phyloP scores from a whole-genome alignment of 352 stramenopile genomes.

The Blastocystis sp. region DNA sequence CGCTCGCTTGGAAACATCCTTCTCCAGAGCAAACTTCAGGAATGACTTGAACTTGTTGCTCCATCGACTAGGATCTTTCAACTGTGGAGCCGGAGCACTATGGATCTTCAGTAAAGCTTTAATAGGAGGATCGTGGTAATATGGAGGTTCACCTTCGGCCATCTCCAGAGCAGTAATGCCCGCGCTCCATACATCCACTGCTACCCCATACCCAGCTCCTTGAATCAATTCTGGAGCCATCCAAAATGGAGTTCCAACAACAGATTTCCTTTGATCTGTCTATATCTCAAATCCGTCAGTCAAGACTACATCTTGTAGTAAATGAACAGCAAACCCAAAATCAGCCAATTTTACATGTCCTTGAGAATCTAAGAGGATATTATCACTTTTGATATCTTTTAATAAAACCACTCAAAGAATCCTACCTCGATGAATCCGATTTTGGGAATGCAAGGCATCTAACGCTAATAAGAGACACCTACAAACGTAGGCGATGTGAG shows the following conservation, averaged over 20 bases:
- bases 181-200: constrained; percentile 82
- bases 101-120: constrained; percentile 75
- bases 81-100: constrained; percentile 78
- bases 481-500: constrained; percentile 75
- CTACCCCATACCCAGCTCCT: constrained; percentile 84
- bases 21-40: constrained; percentile 79
- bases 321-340: constrained; percentile 75
- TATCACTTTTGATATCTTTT: constrained; percentile 77
- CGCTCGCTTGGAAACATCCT: constrained; percentile 72
- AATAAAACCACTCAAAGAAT: constrained; percentile 71
- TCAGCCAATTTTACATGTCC: constrained; percentile 73
- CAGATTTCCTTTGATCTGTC: constrained; percentile 74
- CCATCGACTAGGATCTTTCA: constrained; percentile 79
- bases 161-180: constrained; percentile 86
- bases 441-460: constrained; percentile 70
- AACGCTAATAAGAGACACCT: constrained; percentile 67
- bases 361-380: constrained; percentile 73
- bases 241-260: constrained; percentile 88
- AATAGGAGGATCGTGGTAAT: constrained; percentile 82
- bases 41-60: constrained; percentile 80
- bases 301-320: constrained; percentile 70
- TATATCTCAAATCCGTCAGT: background rate
- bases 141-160: constrained; percentile 82
- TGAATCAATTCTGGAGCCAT: constrained; percentile 89
- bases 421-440: constrained; percentile 62